These are phyloP conservation scores for Ormosia emarginata DNA, from an alignment of 306 rosid genomes.

Conservation along the genomic window DNA sequence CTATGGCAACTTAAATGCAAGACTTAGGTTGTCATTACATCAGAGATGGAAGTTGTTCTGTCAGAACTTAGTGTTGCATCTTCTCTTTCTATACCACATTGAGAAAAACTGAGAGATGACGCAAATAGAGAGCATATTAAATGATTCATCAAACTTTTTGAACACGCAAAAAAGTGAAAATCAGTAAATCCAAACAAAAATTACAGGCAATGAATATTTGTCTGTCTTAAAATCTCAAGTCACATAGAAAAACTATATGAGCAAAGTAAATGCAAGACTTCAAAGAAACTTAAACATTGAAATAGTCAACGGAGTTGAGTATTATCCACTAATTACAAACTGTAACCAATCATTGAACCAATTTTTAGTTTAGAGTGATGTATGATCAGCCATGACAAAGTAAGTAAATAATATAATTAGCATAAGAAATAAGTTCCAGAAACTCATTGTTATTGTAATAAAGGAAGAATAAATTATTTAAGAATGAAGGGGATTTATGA, in stretches of 20 bases:
- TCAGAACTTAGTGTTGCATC: neutral
- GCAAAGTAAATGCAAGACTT: neutral
- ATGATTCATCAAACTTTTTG: neutral
- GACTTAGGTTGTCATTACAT: neutral
- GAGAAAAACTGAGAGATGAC: neutral
- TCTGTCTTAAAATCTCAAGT: neutral
- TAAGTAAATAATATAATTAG: neutral
- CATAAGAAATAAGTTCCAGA: neutral
- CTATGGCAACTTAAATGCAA: neutral
- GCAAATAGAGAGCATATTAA: slow-evolving; percentile 1
- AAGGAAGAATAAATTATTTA: neutral
- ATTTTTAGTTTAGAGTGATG: neutral
- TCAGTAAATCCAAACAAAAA: neutral
- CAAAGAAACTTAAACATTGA: neutral
- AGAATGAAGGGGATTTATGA: neutral
- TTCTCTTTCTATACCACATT: neutral
- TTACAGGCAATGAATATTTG: neutral
- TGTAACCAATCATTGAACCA: neutral
- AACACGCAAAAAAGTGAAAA: neutral
- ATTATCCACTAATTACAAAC: slow-evolving; percentile 3
- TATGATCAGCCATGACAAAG: slow-evolving; percentile 4
- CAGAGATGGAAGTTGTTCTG: neutral
- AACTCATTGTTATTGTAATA: neutral
- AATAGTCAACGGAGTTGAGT: neutral
- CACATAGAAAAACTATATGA: neutral